These are phyloP conservation scores for Pseudopithomyces chartarum DNA, from an alignment of 2,329 filamentous ascomycete genomes.

Conservation along the genomic window DNA sequence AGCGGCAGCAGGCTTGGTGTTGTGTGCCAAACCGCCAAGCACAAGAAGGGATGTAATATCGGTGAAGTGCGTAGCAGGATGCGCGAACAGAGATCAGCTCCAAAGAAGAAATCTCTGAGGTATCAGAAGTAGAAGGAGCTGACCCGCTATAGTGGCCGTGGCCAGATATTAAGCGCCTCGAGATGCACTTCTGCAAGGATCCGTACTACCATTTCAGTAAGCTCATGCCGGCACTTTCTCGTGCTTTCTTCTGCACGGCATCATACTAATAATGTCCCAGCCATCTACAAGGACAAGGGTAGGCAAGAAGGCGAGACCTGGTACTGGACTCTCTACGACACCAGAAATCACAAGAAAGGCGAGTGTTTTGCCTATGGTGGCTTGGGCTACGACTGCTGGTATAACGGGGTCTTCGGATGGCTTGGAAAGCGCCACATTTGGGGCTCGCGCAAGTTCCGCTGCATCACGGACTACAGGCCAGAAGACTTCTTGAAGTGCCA, in stretches of 20 bases:
- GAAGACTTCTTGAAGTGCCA: background rate
- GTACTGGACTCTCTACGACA: too few species aligned
- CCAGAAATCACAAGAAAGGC: background rate
- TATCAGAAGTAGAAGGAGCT: background rate
- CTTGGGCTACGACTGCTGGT: background rate
- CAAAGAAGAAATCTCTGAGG: too few species aligned
- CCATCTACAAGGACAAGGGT: background rate
- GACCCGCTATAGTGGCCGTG: background rate
- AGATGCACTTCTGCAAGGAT: background rate
- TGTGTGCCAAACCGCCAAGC: background rate
- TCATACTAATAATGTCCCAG: background rate
- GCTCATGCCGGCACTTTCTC: too few species aligned
- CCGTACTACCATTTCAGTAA: background rate
- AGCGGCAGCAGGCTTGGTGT: background rate
- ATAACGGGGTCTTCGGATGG: background rate
- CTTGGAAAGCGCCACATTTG: background rate
- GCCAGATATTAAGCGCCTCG: background rate
- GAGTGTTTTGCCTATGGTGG: background rate
- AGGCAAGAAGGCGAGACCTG: too few species aligned
- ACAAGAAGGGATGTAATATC: background rate
- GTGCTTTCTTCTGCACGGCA: background rate
- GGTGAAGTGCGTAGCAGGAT: too few species aligned
- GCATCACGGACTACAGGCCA: background rate
- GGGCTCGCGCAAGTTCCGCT: background rate
- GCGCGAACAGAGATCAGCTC: too few species aligned